Evolutionary conservation across 2,329 filamentous ascomycete genomes (phyloP), one percentile per base, ranked within the genome.

Genomic region (Aspergillus aculeatus): DNA sequence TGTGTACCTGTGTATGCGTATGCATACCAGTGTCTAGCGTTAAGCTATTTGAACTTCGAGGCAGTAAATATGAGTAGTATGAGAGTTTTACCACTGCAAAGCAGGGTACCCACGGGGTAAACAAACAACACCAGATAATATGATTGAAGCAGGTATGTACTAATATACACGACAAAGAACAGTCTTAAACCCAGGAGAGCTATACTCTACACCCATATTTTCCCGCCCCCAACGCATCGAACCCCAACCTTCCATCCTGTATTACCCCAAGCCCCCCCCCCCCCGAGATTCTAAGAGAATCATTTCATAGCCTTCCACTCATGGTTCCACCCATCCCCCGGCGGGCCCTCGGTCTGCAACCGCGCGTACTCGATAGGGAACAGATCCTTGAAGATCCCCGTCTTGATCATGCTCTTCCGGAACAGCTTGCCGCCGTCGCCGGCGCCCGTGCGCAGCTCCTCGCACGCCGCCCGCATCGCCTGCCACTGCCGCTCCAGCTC

Each of bases 361-460:
- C 78, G 73, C 19, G 73, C 90, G 81, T 96, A 97, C 82, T 99
- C 95, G 70, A 98, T 93, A 14, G 95, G 95, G 59, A 97, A 83
- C 60, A 87, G 86, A 54, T 87, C 83, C 52, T 83, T 81, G 41
- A 89, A 96, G 19, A 96, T 82, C 6, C 90, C 91, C 77, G 89
- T 90, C 86, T 97, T 98, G 78, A 90, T 87, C 89, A 96, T 92
- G 1, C 93, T 91, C 63, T 92, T 87, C 9, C 93, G 82, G 80
- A 93, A 99, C 71, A 99, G 75, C 61, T 87, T 84, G 14, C 77
- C 79, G 5, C 80, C 80, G 60, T 83, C 82, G 5, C 78, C 77
- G 11, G 74, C 77, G 5, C 77, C 79, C 11, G 84, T 77, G 1
- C 86, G 80, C 66, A 99, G 82, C 75, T 90, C 91, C 81, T 98